phyloP scores from a whole-genome alignment of 2,329 filamentous ascomycete genomes.

The Fusarium sp. region DNA sequence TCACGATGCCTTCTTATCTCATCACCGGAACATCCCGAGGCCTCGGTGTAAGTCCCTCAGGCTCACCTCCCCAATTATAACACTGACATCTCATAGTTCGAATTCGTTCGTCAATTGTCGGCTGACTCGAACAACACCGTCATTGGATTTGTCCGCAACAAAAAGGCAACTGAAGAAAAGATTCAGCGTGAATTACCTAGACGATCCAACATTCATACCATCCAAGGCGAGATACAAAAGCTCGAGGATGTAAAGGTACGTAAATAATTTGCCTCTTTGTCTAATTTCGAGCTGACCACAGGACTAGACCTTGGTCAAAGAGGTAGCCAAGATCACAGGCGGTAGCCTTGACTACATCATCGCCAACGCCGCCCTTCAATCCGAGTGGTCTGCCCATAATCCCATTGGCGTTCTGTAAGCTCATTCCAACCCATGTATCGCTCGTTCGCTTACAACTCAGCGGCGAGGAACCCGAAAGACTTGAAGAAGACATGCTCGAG shows the following conservation, averaged over 20 bases:
- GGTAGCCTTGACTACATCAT: constrained; percentile 60
- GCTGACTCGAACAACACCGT: constrained; percentile 50
- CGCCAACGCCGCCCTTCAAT: constrained; percentile 55
- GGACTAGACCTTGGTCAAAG: constrained; percentile 38
- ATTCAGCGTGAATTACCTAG: constrained; percentile 44
- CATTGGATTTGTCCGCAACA: constrained; percentile 56
- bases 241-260: constrained; percentile 12
- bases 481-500: constrained; percentile 24
- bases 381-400: constrained; percentile 37
- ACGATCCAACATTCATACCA: constrained; percentile 24
- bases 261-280: fast-evolving
- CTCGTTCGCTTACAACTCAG: neutral
- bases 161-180: constrained; percentile 50
- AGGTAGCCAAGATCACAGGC: constrained; percentile 43
- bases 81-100: constrained; percentile 10
- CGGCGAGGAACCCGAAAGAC: constrained; percentile 9
- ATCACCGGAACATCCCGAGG: constrained; percentile 34
- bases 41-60: constrained; percentile 7
- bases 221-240: constrained; percentile 19
- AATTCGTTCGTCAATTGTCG: constrained; percentile 54
- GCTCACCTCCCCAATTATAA: fast-evolving
- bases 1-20: constrained; percentile 25
- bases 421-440: neutral
- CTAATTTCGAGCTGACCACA: fast-evolving
- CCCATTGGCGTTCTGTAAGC: constrained; percentile 22